These are phyloP conservation scores for Alloascoidea africana DNA, from an alignment of 805 yeast species.

Conservation along the genomic window DNA sequence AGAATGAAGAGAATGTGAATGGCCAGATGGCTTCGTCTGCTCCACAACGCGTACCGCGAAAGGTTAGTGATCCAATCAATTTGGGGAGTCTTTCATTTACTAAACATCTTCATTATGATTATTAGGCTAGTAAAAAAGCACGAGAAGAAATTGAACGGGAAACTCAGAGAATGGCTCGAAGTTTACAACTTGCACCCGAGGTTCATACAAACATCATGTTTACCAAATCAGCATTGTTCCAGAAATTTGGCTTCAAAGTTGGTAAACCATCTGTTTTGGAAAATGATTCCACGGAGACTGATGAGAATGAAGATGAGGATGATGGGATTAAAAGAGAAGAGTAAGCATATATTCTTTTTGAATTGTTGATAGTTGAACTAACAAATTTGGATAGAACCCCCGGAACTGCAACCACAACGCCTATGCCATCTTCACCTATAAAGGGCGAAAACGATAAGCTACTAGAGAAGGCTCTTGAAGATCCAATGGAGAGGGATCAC, in stretches of 20 bases:
- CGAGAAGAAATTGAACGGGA: constrained; percentile 1
- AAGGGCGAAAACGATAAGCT: too few species aligned
- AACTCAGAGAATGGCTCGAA: constrained; percentile 2
- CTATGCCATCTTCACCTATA: too few species aligned
- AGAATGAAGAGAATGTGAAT: not conserved
- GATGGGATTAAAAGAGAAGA: too few species aligned
- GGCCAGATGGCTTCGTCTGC: not conserved
- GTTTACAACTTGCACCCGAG: not conserved
- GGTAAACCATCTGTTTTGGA: not conserved
- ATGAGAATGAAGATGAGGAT: too few species aligned
- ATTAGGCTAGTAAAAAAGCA: constrained; percentile 1
- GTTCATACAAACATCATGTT: not conserved
- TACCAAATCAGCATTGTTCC: constrained; percentile 1
- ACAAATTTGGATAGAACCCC: too few species aligned
- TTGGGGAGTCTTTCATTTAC: not conserved
- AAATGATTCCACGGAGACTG: too few species aligned
- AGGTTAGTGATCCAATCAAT: not conserved
- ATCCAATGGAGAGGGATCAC: too few species aligned
- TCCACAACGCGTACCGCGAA: not conserved
- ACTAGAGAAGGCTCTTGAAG: too few species aligned
- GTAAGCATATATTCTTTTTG: too few species aligned
- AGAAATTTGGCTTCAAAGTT: constrained; percentile 2
- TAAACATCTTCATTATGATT: not conserved
- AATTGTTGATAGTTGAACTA: too few species aligned
- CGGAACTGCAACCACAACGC: too few species aligned